These are phyloP conservation scores for Toxicodendron radicans DNA, from an alignment of 345 rosid genomes.

Conservation along the genomic window DNA sequence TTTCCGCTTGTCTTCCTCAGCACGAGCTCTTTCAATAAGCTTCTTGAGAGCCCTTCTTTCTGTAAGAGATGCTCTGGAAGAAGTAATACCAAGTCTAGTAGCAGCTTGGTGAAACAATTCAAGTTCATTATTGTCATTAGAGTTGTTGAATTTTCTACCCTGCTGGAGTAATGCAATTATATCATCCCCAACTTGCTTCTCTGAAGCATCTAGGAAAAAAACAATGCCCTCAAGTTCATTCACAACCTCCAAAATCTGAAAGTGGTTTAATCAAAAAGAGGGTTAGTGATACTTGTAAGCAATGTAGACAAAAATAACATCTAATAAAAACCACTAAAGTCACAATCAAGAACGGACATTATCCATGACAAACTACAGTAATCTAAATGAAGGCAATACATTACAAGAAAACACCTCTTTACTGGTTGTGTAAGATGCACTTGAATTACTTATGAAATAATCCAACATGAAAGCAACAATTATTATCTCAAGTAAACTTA, in stretches of 20 bases:
- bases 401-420: neutral
- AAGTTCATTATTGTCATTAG: constrained; percentile 66
- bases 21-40: constrained; percentile 86
- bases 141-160: constrained; percentile 70
- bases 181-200: constrained; percentile 95
- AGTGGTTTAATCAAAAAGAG: constrained; percentile 11
- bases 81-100: constrained; percentile 70
- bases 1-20: constrained; percentile 96
- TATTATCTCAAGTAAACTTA: neutral
- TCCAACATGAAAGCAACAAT: neutral
- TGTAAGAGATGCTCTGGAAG: constrained; percentile 84
- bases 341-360: neutral
- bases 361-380: neutral
- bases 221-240: constrained; percentile 63
- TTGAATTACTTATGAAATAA: neutral
- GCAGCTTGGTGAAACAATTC: constrained; percentile 90
- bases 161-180: constrained; percentile 86
- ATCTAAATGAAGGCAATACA: neutral
- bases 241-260: constrained; percentile 82
- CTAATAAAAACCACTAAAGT: neutral
- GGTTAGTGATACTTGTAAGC: constrained; percentile 8
- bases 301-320: neutral
- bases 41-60: constrained; percentile 95
- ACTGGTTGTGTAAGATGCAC: neutral
- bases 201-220: constrained; percentile 67